These are phyloP conservation scores for Neoascochyta sp. DNA, from an alignment of 2,329 filamentous ascomycete genomes.

Conservation along the genomic window DNA sequence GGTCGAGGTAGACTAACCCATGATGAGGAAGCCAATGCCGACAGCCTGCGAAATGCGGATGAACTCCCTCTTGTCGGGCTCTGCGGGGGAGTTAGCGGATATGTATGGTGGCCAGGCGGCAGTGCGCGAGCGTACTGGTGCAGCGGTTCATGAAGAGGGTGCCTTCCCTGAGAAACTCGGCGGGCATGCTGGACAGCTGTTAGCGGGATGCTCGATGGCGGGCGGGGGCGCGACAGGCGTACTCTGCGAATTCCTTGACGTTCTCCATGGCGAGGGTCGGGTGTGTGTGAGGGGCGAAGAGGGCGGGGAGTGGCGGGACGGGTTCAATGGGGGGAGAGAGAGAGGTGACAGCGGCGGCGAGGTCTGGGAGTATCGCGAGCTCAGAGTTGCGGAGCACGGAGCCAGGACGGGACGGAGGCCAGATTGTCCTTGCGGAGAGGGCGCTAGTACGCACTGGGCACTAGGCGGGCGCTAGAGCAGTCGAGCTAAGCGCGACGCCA, in stretches of 20 bases:
- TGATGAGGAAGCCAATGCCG: constrained; percentile 52
- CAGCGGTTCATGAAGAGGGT: constrained; percentile 50
- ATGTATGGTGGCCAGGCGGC: neutral
- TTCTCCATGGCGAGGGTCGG: constrained; percentile 61
- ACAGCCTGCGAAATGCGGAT: constrained; percentile 50
- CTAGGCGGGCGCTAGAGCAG: too few species aligned
- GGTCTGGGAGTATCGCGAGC: constrained; percentile 17
- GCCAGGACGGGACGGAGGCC: too few species aligned
- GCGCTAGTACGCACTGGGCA: too few species aligned
- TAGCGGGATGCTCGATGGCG: constrained; percentile 10
- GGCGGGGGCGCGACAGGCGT: constrained; percentile 10
- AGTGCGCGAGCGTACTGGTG: constrained; percentile 34
- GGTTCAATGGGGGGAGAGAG: constrained; percentile 2
- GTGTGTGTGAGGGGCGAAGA: constrained; percentile 2
- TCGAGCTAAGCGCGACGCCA: too few species aligned
- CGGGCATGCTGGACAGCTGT: constrained; percentile 33
- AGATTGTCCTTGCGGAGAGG: constrained; percentile 30
- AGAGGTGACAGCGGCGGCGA: constrained; percentile 1
- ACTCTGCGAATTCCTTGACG: constrained; percentile 66
- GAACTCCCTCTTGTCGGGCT: constrained; percentile 42
- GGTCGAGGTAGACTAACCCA: too few species aligned
- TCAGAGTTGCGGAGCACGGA: too few species aligned
- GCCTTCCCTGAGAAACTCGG: constrained; percentile 47
- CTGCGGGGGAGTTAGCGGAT: constrained; percentile 36
- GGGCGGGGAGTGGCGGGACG: constrained; percentile 1